Percentiles rank a stretch among this genome's conserved stretches.
These are phyloP conservation scores for Nakazawaea peltata DNA, from an alignment of 805 yeast genomes.

Conservation along the genomic window DNA sequence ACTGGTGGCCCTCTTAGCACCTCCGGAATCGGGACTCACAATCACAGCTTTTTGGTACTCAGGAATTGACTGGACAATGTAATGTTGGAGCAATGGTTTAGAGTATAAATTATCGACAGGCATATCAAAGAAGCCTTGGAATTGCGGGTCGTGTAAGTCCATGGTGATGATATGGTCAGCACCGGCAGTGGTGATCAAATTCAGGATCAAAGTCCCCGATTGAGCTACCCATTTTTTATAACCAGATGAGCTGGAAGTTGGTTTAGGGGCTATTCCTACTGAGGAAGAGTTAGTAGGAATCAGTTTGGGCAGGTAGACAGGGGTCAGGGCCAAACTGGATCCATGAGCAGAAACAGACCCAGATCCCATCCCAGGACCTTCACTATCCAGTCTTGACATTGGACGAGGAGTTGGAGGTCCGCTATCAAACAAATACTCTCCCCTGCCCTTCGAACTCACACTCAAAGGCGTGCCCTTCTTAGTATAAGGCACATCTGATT, in stretches of 20 bases:
- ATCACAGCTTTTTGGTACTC: constrained; percentile 76
- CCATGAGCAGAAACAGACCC: constrained; percentile 1
- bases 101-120: constrained; percentile 94
- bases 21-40: constrained; percentile 98
- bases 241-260: constrained; percentile 46
- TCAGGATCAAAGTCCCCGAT: constrained; percentile 87
- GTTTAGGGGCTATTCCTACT: constrained; percentile 2
- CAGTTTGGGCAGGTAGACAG: constrained; percentile 8
- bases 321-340: constrained; percentile 2
- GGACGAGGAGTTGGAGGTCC: constrained; percentile 41
- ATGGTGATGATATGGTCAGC: constrained; percentile 95
- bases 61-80: constrained; percentile 73
- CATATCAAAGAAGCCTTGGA: constrained; percentile 93
- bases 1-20: constrained; percentile 94
- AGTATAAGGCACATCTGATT: constrained; percentile 86
- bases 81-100: constrained; percentile 79
- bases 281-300: constrained; percentile 16
- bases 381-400: constrained; percentile 18
- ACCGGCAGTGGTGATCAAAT: constrained; percentile 82
- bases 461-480: constrained; percentile 65
- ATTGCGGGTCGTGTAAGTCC: constrained; percentile 98
- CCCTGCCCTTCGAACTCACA: constrained; percentile 19
- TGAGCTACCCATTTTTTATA: constrained; percentile 95
- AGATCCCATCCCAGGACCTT: no score
- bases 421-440: constrained; percentile 33